Evolutionary conservation across 768 basidiomycete genomes (phyloP).

Genomic region (Lanmaoa pseudosensibilis): DNA sequence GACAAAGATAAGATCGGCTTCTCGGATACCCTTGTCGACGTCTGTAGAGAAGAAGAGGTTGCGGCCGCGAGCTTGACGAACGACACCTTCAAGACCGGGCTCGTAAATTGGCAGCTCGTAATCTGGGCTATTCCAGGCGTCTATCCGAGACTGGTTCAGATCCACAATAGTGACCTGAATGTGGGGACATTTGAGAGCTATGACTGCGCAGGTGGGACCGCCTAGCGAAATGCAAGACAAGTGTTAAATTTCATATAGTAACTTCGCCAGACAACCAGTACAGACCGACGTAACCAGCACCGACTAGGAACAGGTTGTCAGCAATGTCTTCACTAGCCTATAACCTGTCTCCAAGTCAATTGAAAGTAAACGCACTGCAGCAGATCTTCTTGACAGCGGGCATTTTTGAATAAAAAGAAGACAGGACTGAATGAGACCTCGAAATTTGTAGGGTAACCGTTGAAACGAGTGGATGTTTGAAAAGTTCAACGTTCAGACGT

Average conservation of each 20-base stretch:
- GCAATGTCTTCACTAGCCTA: background rate
- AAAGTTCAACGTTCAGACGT: background rate
- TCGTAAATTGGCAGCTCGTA: conserved; percentile 94
- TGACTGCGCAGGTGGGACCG: conserved; percentile 94
- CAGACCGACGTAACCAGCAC: conserved; percentile 92
- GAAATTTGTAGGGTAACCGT: background rate
- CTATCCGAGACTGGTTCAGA: conserved; percentile 90
- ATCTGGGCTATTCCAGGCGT: conserved; percentile 92
- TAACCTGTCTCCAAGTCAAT: background rate
- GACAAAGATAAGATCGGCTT: conserved; percentile 98
- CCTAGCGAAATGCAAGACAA: conserved; percentile 45
- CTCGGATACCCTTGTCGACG: conserved; percentile 87
- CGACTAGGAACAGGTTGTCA: conserved; percentile 48
- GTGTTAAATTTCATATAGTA: conserved; percentile 6
- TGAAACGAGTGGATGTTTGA: background rate
- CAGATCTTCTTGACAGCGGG: conserved; percentile 77
- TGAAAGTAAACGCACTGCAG: conserved; percentile 64
- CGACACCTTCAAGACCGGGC: conserved; percentile 91
- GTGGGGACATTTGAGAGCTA: conserved; percentile 90
- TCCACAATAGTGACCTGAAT: conserved; percentile 97
- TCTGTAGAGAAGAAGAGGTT: conserved; percentile 98
- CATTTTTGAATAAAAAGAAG: conserved; percentile 11
- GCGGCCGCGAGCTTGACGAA: conserved; percentile 82
- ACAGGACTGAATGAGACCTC: background rate
- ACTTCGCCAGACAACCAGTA: conserved; percentile 3